Evolutionary conservation across 2,329 filamentous ascomycete species (phyloP), one percentile per base, ranked within the genome.

Genomic region (Zalaria obscura): DNA sequence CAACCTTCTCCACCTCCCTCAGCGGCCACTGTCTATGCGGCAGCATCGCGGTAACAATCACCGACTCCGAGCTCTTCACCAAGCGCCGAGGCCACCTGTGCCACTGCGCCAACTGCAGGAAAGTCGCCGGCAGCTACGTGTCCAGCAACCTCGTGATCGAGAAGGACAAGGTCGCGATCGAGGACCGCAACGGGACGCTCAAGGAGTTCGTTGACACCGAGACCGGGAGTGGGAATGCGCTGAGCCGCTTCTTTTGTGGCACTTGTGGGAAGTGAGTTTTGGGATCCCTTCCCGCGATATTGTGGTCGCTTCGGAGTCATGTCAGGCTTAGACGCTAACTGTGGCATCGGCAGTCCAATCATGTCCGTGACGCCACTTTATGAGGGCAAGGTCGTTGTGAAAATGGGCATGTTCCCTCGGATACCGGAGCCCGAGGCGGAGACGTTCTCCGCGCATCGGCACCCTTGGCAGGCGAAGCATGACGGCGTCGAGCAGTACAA

Each of bases 41-140:
- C 40, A 57, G 61, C 43, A 64, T 72, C 25, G 62, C 53, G n/a
- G 66, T 72, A 2, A 68, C 61, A 5, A 66, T 72, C 49, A 59
- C 59, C 44, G 69, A 71, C 46, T 46, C 50, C 8, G 64, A 69
- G 11, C 62, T 71, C 25, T 72, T 70, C 51, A 59, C 56, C 7
- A 56, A 56, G 29, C 58, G 58, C 5, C 54, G 65, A 27, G 68
- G 68, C 2, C 64, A 68, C 47, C 52, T 71, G 5, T 72, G 69
- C 52, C 66, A 72, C 46, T 72, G 70, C 52, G 53, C 57, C 29
- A 73, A 72, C 45, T 72, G 69, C 53, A 63, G 67, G 35, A 72
- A 71, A 50, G 59, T 65, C 1, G 59, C 67, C 2, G 68, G 69
- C 37, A 63, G 60, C 4, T 63, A 60, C 40, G 58, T 63, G 3